These are phyloP conservation scores for Xylariaceae sp. DNA, from an alignment of 2,329 filamentous ascomycete species.

Conservation along the genomic window DNA sequence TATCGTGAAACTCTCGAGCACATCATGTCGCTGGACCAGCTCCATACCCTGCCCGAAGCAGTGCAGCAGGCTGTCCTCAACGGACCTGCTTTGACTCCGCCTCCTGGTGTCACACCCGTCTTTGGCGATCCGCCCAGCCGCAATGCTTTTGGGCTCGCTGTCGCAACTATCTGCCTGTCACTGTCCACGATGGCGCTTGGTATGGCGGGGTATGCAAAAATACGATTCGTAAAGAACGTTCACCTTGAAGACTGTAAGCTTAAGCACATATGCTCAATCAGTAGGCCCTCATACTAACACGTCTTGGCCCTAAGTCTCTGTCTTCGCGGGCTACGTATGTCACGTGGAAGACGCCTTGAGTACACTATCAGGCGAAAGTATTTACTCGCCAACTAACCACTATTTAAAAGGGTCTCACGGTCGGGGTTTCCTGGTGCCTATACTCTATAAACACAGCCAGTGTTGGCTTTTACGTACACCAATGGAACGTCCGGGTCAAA, in stretches of 20 bases:
- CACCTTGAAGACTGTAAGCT: slow-evolving; percentile 16
- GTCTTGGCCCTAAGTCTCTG: background rate
- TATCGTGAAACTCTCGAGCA: too few relatives aligned
- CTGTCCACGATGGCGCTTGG: slow-evolving; percentile 10
- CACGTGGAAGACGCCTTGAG: too few relatives aligned
- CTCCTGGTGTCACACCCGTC: slow-evolving; percentile 12
- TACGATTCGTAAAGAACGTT: slow-evolving; percentile 16
- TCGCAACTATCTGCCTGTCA: slow-evolving; percentile 14
- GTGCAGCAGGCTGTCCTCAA: slow-evolving; percentile 9
- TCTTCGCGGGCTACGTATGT: too few relatives aligned
- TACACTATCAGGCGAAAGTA: background rate
- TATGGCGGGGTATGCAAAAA: slow-evolving; percentile 13
- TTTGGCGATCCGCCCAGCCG: slow-evolving; percentile 17
- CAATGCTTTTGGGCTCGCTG: slow-evolving; percentile 11
- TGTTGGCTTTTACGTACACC: slow-evolving; percentile 17
- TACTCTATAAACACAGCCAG: slow-evolving; percentile 9
- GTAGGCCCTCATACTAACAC: slow-evolving; percentile 3
- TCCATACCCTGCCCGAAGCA: background rate
- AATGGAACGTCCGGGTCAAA: slow-evolving; percentile 17
- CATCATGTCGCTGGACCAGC: background rate
- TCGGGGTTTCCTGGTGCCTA: slow-evolving; percentile 12
- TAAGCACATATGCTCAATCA: background rate
- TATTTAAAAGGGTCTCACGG: background rate
- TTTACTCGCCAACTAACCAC: slow-evolving; percentile 1
- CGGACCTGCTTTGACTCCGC: slow-evolving; percentile 15